phyloP scores from a whole-genome alignment of 83 land plant genomes.

The Picea abies region DNA sequence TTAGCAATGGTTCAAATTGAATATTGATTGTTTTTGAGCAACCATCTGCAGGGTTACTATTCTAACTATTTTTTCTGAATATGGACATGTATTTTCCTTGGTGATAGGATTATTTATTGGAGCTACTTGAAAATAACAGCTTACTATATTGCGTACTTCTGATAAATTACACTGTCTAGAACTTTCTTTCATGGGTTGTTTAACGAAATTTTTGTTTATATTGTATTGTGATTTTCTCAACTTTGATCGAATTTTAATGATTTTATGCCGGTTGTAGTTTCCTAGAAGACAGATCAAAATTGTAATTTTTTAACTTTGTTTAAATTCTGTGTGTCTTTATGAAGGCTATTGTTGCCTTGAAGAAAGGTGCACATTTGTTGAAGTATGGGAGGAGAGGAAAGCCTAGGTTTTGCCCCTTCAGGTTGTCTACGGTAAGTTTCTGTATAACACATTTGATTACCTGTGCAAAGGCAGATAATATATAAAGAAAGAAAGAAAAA shows the following conservation, averaged over 20 bases:
- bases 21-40: background rate
- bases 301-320: too few species aligned
- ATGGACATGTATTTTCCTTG: background rate
- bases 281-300: too few species aligned
- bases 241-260: too few species aligned
- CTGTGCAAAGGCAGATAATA: background rate
- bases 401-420: conserved; percentile 45
- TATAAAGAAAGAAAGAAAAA: background rate
- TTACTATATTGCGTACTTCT: background rate
- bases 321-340: too few species aligned
- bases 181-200: background rate
- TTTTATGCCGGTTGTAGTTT: too few species aligned
- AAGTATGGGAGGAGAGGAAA: conserved; percentile 53
- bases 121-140: background rate
- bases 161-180: background rate
- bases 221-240: too few species aligned
- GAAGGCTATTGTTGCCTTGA: conserved; percentile 46
- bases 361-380: conserved; percentile 50
- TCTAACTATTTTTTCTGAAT: too few species aligned
- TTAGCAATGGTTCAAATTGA: background rate
- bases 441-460: background rate
- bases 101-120: background rate
- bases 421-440: conserved; percentile 33
- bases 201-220: background rate
- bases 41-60: too few species aligned